phyloP scores from a whole-genome alignment of 345 rosid species.

The Mallotus nudiflorus region DNA sequence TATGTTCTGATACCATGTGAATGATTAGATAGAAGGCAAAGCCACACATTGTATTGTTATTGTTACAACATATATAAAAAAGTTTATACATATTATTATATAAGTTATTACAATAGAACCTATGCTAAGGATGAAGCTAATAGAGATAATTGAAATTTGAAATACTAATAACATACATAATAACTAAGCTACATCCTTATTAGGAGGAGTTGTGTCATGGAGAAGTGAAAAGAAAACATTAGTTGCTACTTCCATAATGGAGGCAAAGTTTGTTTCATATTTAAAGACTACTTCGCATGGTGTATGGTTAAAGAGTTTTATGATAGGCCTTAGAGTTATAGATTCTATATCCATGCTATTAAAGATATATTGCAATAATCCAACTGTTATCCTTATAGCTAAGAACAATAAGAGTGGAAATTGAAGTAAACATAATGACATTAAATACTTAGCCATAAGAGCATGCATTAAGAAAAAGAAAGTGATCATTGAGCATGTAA shows the following conservation, averaged over 20 bases:
- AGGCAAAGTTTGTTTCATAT: not conserved
- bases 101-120: too few relatives aligned
- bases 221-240: not conserved
- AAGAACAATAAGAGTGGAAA: not conserved
- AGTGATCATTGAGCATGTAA: constrained; percentile 9
- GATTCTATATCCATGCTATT: not conserved
- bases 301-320: constrained; percentile 5
- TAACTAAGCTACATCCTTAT: too few relatives aligned
- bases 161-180: too few relatives aligned
- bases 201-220: not conserved
- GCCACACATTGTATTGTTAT: too few relatives aligned
- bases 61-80: too few relatives aligned
- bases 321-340: not conserved
- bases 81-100: too few relatives aligned
- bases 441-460: not conserved
- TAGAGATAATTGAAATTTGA: too few relatives aligned
- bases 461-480: not conserved
- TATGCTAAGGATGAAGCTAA: too few relatives aligned
- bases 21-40: too few relatives aligned
- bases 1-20: too few relatives aligned
- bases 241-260: too few relatives aligned
- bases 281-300: not conserved
- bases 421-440: not conserved
- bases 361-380: not conserved
- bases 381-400: not conserved